Evolutionary conservation across 441 rosid species (phyloP).

Genomic region (Melastoma candidum): DNA sequence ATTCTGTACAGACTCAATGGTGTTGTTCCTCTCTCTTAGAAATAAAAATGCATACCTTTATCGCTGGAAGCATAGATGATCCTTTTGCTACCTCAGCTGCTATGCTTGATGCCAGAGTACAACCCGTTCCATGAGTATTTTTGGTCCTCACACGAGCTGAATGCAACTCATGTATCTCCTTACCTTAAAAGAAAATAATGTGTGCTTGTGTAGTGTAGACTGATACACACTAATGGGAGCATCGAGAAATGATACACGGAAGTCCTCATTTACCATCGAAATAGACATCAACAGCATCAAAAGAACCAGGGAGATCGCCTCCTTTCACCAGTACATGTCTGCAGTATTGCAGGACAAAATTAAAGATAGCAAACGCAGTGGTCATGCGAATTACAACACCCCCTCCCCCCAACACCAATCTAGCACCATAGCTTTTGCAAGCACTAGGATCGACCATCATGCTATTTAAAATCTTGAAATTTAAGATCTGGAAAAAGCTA

Average conservation of each 20-base stretch:
- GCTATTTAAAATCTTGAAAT: not conserved
- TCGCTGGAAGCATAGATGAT: conserved; percentile 66
- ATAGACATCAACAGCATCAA: conserved; percentile 75
- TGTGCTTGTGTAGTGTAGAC: too few relatives aligned
- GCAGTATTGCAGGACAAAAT: conserved; percentile 6
- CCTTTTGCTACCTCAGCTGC: conserved; percentile 99
- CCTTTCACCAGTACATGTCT: conserved; percentile 97
- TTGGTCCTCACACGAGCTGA: conserved; percentile 62
- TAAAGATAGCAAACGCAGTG: conserved; percentile 67
- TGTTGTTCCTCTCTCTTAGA: too few relatives aligned
- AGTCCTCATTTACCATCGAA: conserved; percentile 49
- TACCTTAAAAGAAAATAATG: conserved; percentile 28
- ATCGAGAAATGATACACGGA: not conserved
- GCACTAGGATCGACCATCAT: not conserved
- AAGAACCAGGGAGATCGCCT: conserved; percentile 80
- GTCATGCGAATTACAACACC: conserved; percentile 75
- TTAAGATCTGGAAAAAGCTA: conserved; percentile 10
- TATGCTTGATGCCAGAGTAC: conserved; percentile 90
- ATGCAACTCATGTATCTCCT: conserved; percentile 49
- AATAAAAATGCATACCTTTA: conserved; percentile 35
- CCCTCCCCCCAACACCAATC: conserved; percentile 88
- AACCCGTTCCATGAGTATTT: conserved; percentile 95
- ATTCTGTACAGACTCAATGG: too few relatives aligned
- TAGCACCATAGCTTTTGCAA: conserved; percentile 16
- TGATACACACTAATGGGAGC: not conserved